These are phyloP conservation scores for Raphanus raphanistrum DNA, from an alignment of 345 rosid genomes.

Conservation along the genomic window DNA sequence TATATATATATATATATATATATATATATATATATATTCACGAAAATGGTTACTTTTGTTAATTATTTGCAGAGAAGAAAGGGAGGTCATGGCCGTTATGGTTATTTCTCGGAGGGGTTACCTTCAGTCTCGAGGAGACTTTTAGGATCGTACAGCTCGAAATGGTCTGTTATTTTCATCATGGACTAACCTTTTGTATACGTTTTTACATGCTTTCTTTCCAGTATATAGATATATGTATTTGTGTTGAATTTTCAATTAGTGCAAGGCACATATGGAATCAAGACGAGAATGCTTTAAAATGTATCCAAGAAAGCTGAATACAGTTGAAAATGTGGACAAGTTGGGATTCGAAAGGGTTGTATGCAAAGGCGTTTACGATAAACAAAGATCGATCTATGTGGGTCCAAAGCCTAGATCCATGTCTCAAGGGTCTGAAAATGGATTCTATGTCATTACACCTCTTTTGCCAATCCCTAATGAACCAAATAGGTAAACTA, in stretches of 20 bases:
- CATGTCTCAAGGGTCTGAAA: conserved; percentile 75
- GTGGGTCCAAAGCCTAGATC: conserved; percentile 89
- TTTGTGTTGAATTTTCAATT: background rate
- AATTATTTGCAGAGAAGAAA: background rate
- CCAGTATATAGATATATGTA: background rate
- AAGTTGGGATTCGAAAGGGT: conserved; percentile 66
- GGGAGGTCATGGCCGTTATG: conserved; percentile 40
- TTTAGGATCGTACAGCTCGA: conserved; percentile 63
- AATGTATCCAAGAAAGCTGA: conserved; percentile 60
- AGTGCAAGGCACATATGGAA: conserved; percentile 40
- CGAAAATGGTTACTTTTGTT: background rate
- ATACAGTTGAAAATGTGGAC: conserved; percentile 36
- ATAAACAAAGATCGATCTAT: conserved; percentile 61
- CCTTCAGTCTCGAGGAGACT: conserved; percentile 74
- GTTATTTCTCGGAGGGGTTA: conserved; percentile 60
- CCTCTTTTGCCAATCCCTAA: conserved; percentile 66
- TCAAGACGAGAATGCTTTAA: conserved; percentile 54
- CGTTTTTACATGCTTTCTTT: background rate
- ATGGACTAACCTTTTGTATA: background rate
- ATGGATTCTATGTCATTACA: conserved; percentile 70
- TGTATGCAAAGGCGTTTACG: conserved; percentile 60
- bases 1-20: no score
- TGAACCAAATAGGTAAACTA: conserved; percentile 55
- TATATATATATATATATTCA: background rate
- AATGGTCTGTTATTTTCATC: conserved; percentile 45